Conservation (phyloP, 768 basidiomycete genomes). For the Cystofilobasidium capitatum region DNA sequence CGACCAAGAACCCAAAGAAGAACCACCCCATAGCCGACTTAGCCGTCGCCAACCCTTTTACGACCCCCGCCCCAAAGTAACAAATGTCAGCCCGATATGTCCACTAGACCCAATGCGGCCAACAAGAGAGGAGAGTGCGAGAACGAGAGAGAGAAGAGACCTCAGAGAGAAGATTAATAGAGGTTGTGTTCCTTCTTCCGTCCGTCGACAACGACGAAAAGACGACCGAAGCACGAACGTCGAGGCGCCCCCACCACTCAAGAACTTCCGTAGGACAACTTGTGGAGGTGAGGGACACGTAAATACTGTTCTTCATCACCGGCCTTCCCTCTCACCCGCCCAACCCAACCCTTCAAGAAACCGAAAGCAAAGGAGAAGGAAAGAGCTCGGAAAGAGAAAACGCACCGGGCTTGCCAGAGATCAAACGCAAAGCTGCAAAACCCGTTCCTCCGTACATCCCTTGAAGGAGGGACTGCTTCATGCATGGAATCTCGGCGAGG, state of each 20-base stretch:
- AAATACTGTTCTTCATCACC: neutral
- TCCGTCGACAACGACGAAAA: neutral
- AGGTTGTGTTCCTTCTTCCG: slow-evolving; percentile 14
- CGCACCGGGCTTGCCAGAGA: slow-evolving; percentile 16
- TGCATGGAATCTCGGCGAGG: slow-evolving; percentile 22
- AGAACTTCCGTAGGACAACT: too few relatives aligned
- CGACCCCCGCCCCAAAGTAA: neutral
- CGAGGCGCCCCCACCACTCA: neutral
- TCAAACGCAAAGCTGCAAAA: slow-evolving; percentile 5
- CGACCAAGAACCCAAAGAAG: slow-evolving; percentile 6
- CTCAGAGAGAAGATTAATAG: slow-evolving; percentile 24
- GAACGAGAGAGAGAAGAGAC: neutral
- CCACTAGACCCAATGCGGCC: neutral
- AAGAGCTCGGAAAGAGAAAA: neutral
- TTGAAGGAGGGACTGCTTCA: slow-evolving; percentile 17
- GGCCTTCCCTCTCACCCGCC: too few relatives aligned
- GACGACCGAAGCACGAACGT: neutral
- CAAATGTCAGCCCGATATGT: neutral
- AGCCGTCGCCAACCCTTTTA: neutral
- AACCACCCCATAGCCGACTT: slow-evolving; percentile 6
- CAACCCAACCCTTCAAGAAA: too few relatives aligned
- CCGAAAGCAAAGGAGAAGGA: neutral
- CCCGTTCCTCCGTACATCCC: slow-evolving; percentile 15
- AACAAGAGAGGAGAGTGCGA: neutral
- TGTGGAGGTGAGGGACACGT: too few relatives aligned